Base-by-base conservation (phyloP, 2,329 filamentous ascomycete species). In the Chrysosporium queenslandicum region DNA sequence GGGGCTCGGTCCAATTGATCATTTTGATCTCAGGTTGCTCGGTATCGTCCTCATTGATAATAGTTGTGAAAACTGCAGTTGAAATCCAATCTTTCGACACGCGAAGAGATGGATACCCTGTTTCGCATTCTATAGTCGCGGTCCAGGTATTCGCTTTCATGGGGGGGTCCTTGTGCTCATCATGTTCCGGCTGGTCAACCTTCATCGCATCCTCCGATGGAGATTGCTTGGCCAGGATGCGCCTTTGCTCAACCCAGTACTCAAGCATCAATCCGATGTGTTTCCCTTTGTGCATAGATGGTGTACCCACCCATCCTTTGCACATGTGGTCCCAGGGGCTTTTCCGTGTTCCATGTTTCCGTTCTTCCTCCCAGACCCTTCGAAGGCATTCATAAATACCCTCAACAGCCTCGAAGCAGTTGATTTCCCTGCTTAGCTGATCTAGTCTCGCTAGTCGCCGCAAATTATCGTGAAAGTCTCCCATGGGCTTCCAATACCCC, bases 351-450 rank as follows among this genome's bases (percentile, higher is more conserved):
- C 58, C 57, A 8, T 58, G 61, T 36, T 66, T 66, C 45, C 58
- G 62, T 56, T 74, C 71, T 42, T 68, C 69, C 7, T 65, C 61
- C 71, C 71, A 74, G 36, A 74, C 60, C 32, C 67, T 66, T 57
- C 64, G 67, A 42, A 74, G 60, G 32, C 68, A 69, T 51, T 69
- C 63, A 51, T 70, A 68, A 4, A 74, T 62, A 14, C 67, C 68
- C 49, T 70, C 70, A n/a, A 73, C 59, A 9, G 71, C 70, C 58
- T 72, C 68, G 45, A 74, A 74, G 41, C 71, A 73, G 43, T 73
- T 73, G 9, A 71, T 66, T 39, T 72, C 67, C 46, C 69, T 64
- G 51, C 71, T 71, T 47, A 73, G 64, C 50, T 66, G 65, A 57
- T 74, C 71, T 51, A 71, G 61, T 32, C 67, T 69, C n/a, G 69